Conservation (phyloP, 1,284 basidiomycete genomes). For the Moniliophthora roreri region DNA sequence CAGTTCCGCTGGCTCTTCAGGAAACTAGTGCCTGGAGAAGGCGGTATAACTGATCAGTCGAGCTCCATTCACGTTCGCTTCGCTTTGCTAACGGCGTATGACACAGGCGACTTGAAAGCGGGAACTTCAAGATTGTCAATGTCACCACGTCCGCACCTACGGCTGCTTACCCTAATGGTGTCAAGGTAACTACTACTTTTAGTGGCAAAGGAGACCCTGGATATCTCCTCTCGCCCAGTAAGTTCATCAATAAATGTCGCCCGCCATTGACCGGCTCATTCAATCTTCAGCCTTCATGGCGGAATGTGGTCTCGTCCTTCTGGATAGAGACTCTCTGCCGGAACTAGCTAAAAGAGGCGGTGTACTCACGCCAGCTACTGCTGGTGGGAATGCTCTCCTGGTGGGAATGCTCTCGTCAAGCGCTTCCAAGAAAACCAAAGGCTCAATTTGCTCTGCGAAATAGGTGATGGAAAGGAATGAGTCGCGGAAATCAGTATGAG, state of each 20-base stretch:
- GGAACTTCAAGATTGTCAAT: slow-evolving; percentile 58
- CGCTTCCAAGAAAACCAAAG: slow-evolving; percentile 40
- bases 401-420: slow-evolving; percentile 71
- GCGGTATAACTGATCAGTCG: slow-evolving; percentile 61
- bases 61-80: background rate
- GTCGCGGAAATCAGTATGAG: background rate
- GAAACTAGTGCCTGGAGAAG: slow-evolving; percentile 50
- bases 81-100: no score
- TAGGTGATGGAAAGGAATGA: background rate
- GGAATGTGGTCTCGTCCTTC: slow-evolving; percentile 72
- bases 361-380: slow-evolving; percentile 75
- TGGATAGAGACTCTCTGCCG: slow-evolving; percentile 57
- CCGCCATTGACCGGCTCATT: background rate
- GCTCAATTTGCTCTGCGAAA: slow-evolving; percentile 7
- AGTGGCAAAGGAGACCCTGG: slow-evolving; percentile 78
- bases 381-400: slow-evolving; percentile 72
- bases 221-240: slow-evolving; percentile 68
- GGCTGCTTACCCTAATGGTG: slow-evolving; percentile 28
- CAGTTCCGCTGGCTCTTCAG: slow-evolving; percentile 58
- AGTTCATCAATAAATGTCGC: slow-evolving; percentile 19
- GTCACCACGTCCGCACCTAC: slow-evolving; percentile 45
- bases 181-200: slow-evolving; percentile 61
- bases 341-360: slow-evolving; percentile 64
- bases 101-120: slow-evolving; percentile 57
- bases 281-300: slow-evolving; percentile 71